Evolutionary conservation across 2,329 filamentous ascomycete species (phyloP).

Genomic region (Lecanoromycetidae sp.): DNA sequence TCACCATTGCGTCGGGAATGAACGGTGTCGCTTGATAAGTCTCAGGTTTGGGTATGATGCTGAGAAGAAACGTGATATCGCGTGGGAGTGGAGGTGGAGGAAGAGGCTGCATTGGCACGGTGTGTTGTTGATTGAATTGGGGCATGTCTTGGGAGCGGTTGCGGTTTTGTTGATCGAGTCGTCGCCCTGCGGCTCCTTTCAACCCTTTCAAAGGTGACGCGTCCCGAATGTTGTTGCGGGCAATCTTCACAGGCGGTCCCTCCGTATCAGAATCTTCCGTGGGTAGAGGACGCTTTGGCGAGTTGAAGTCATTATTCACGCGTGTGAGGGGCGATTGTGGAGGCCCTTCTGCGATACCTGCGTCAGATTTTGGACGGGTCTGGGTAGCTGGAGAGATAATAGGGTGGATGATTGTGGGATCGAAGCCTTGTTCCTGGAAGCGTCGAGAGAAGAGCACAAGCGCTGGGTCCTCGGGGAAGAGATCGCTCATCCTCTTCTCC

Average conservation of each 20-base stretch:
- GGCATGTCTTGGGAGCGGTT: constrained; percentile 26
- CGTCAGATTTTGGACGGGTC: constrained; percentile 51
- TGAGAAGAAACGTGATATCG: constrained; percentile 49
- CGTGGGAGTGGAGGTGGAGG: constrained; percentile 59
- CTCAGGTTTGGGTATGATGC: constrained; percentile 61
- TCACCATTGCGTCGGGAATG: constrained; percentile 57
- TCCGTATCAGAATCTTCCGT: constrained; percentile 60
- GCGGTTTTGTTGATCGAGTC: constrained; percentile 61
- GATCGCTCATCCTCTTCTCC: constrained; percentile 80
- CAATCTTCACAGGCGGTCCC: constrained; percentile 71
- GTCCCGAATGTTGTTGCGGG: constrained; percentile 51
- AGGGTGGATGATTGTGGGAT: constrained; percentile 67
- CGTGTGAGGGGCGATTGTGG: constrained; percentile 19
- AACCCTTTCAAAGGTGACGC: constrained; percentile 78
- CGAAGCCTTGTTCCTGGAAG: constrained; percentile 61
- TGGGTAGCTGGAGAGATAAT: constrained; percentile 74
- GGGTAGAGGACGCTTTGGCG: constrained; percentile 47
- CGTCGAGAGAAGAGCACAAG: constrained; percentile 64
- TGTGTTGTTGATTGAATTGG: constrained; percentile 19
- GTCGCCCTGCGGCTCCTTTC: constrained; percentile 77
- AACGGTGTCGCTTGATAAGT: constrained; percentile 62
- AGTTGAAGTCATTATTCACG: constrained; percentile 30
- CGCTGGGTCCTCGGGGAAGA: constrained; percentile 80
- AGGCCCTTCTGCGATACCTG: constrained; percentile 33
- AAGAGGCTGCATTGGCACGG: constrained; percentile 17